phyloP scores from a whole-genome alignment of 2,329 filamentous ascomycete genomes.

The Proliferodiscus dingleyae region DNA sequence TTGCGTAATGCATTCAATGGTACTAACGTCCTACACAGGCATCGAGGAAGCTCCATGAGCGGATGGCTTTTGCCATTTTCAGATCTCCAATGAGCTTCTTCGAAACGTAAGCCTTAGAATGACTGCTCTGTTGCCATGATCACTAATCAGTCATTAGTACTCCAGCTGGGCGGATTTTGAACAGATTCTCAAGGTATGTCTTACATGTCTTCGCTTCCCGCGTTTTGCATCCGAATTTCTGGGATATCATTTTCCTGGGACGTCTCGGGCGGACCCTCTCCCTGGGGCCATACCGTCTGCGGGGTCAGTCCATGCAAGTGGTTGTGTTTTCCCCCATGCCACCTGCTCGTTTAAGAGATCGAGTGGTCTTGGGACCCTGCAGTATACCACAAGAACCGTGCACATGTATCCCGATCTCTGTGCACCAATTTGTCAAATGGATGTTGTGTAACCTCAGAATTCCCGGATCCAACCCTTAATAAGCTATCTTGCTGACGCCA shows the following conservation, averaged over 20 bases:
- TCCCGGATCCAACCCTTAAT: conserved; percentile 8
- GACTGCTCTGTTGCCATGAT: background rate
- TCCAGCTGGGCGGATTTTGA: conserved; percentile 90
- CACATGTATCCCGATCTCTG: conserved; percentile 13
- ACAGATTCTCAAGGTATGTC: conserved; percentile 83
- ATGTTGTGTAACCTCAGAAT: conserved; percentile 16
- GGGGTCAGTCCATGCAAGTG: too few species aligned
- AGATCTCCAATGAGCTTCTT: conserved; percentile 98
- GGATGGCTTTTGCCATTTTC: conserved; percentile 97
- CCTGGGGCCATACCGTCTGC: too few species aligned
- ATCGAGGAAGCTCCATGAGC: conserved; percentile 91
- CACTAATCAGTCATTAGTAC: conserved; percentile 42
- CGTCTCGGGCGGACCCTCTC: too few species aligned
- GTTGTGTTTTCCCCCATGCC: too few species aligned
- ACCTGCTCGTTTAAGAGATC: background rate
- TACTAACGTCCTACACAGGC: conserved; percentile 47
- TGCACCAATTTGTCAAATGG: conserved; percentile 16
- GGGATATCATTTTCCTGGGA: background rate
- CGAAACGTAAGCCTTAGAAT: conserved; percentile 54
- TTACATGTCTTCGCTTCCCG: background rate
- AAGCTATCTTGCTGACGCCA: conserved; percentile 20
- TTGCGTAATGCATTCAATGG: conserved; percentile 23
- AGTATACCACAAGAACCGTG: too few species aligned
- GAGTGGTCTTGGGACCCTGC: conserved; percentile 5
- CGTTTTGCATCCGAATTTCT: background rate